Evolutionary conservation across 495 filamentous ascomycete species (phyloP).

Genomic region (Staphylotrichum longicolle): DNA sequence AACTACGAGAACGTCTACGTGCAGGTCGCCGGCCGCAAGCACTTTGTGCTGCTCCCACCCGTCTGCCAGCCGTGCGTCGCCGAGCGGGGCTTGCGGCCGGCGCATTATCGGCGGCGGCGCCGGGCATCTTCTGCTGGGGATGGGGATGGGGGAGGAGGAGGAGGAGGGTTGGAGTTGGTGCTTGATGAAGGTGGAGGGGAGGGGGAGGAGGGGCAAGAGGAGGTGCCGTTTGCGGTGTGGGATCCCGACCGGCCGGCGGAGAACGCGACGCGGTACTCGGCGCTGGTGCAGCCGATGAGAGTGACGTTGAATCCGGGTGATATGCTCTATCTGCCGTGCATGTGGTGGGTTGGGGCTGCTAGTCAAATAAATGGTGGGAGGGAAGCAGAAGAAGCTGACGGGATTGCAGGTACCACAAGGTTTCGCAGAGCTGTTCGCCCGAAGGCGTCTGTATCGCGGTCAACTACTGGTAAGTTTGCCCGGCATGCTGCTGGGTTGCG

Average conservation of each 20-base stretch:
- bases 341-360: conserved; percentile 55
- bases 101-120: conserved; percentile 46
- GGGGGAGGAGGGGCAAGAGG: conserved; percentile 25
- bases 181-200: conserved; percentile 43
- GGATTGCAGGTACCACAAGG: conserved; percentile 57
- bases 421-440: conserved; percentile 59
- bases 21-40: conserved; percentile 64
- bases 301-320: conserved; percentile 67
- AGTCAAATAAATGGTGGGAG: neutral
- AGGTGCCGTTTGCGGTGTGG: conserved; percentile 64
- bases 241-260: conserved; percentile 60
- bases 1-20: conserved; percentile 81
- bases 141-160: neutral
- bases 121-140: neutral
- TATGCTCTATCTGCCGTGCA: conserved; percentile 74
- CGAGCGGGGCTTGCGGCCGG: conserved; percentile 52
- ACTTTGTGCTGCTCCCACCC: conserved; percentile 68
- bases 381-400: neutral
- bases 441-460: conserved; percentile 70
- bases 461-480: conserved; percentile 67
- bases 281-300: conserved; percentile 52
- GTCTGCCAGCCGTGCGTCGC: conserved; percentile 60
- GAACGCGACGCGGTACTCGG: conserved; percentile 52
- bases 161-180: conserved; percentile 28
- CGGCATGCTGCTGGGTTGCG: neutral